Evolutionary conservation across 2,329 filamentous ascomycete species (phyloP), one percentile per base, ranked within the genome.

Genomic region (Cladosporium cucumerinum): DNA sequence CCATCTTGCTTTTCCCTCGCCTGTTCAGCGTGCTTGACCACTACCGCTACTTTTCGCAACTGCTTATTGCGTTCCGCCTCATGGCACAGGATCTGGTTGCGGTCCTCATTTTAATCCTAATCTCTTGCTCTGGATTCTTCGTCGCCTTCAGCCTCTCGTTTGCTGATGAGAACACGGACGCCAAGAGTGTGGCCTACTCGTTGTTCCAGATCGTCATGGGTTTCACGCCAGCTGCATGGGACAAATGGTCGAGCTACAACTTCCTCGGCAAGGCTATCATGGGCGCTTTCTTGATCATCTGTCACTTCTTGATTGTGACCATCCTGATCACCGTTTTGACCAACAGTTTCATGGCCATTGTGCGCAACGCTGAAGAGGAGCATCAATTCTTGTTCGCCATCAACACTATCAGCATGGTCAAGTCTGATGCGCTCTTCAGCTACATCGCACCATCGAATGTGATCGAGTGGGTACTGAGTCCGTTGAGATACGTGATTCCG

Each of bases 321-420:
- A 96, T 98, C 61, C 82, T 98, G 36, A 94, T 98, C 71, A 96
- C 93, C 0, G 94, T 98, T n/a, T 78, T 98, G 67, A 96, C 93
- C 5, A 97, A 97, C 74, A 96, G 92, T 0, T 98, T 97, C 80
- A 96, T 96, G 90, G 88, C 90, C 1, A 94, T 97, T 74, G 92
- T 95, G 2, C 92, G 92, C 60, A 97, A 97, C 74, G 93, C 93
- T 8, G 92, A 92, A 63, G 90, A 97, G 75, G 94, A 97, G 78
- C 93, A 97, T 71, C 87, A 89, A 69, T 97, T 97, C 74, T 79
- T 97, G 2, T 97, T 98, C 73, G 94, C 94, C 0, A 93, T 98
- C 76, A 98, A 97, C 74, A 96, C 94, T 5, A 96, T 97, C 58
- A 96, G 92, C 5, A 96, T 97, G 91, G 94, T 97, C 69, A 98